Percentiles rank a stretch among this genome's conserved stretches.
Evolutionary conservation across 2,329 filamentous ascomycete species (phyloP).

Genomic region (Penicillium sp.): DNA sequence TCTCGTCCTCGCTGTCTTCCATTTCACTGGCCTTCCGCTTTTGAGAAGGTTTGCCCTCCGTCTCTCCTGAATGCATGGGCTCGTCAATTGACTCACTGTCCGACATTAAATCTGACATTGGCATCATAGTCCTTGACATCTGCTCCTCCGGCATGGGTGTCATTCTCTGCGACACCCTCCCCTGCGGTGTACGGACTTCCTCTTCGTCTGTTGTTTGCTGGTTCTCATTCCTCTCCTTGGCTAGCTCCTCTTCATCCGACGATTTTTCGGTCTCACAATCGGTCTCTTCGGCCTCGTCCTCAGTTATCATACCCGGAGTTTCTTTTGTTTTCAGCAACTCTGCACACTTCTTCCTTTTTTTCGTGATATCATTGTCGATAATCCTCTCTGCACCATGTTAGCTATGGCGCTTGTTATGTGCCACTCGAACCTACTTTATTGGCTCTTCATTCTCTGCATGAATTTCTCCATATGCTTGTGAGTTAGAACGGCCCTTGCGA

Average conservation of each 20-base stretch:
- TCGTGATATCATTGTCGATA: not conserved
- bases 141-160: not conserved
- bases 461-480: not conserved
- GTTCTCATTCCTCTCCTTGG: not conserved
- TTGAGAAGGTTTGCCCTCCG: too few relatives aligned
- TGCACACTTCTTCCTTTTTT: not conserved
- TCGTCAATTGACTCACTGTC: not conserved
- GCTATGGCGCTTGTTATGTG: not conserved
- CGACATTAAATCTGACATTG: not conserved
- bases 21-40: not conserved
- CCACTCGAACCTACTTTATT: not conserved
- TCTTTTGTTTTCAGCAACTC: not conserved
- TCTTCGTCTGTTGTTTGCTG: not conserved
- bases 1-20: not conserved
- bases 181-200: not conserved
- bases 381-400: not conserved
- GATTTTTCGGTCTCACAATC: not conserved
- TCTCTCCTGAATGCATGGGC: not conserved
- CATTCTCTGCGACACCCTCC: not conserved
- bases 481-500: not conserved
- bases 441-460: not conserved
- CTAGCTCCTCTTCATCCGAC: not conserved
- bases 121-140: not conserved
- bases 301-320: not conserved
- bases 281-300: not conserved